Conservation (phyloP, 2,329 filamentous ascomycete genomes). For the Aaosphaeria pasadenensis region DNA sequence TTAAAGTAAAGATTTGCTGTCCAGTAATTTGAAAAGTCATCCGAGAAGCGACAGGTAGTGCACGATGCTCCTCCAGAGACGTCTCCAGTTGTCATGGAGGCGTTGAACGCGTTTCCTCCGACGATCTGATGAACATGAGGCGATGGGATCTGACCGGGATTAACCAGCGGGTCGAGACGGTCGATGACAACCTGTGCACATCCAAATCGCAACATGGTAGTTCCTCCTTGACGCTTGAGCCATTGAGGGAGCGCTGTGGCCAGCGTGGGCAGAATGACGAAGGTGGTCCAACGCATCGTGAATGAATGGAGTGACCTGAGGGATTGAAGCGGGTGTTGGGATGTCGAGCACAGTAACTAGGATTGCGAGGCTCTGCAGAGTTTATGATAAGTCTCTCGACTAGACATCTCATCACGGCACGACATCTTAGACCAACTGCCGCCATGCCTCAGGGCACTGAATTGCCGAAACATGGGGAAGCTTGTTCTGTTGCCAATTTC, state of each 20-base stretch:
- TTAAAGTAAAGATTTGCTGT: conserved; percentile 43
- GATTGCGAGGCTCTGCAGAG: neutral
- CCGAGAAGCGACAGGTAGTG: conserved; percentile 41
- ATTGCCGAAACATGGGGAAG: conserved; percentile 5
- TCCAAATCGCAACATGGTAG: conserved; percentile 33
- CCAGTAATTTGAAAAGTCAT: conserved; percentile 44
- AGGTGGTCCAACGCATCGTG: conserved; percentile 19
- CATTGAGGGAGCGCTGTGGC: conserved; percentile 14
- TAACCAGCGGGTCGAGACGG: conserved; percentile 32
- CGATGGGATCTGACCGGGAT: conserved; percentile 32
- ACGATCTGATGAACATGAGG: conserved; percentile 40
- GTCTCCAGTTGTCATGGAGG: conserved; percentile 39
- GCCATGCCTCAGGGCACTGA: conserved; percentile 2
- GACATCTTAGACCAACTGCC: conserved; percentile 9
- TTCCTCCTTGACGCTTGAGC: conserved; percentile 15
- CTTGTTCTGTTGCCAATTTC: conserved; percentile 5
- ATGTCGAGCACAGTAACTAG: neutral
- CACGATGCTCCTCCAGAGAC: conserved; percentile 32
- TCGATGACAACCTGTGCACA: conserved; percentile 31
- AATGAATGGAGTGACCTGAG: conserved; percentile 4
- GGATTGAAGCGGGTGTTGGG: neutral
- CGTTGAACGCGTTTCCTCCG: conserved; percentile 47
- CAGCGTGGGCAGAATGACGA: conserved; percentile 19
- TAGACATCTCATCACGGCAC: neutral
- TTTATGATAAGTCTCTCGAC: neutral